Evolutionary conservation across 306 rosid species (phyloP).

Genomic region (Gillenia trifoliata): DNA sequence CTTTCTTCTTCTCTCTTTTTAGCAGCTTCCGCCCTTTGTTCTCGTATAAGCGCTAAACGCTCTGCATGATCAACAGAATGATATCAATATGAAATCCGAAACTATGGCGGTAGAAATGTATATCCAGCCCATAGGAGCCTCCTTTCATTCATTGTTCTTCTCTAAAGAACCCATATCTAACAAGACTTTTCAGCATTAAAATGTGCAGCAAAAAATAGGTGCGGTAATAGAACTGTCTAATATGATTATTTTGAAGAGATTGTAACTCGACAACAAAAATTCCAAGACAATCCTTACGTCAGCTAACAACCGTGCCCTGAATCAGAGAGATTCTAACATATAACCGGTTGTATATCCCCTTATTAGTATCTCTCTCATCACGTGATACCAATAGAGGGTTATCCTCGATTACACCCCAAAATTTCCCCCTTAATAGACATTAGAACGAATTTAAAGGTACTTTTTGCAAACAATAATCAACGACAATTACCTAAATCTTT

Average conservation of each 20-base stretch:
- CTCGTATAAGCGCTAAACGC: conserved; percentile 74
- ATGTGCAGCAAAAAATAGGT: neutral
- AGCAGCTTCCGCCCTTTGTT: conserved; percentile 92
- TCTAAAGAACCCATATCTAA: neutral
- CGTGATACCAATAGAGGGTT: neutral
- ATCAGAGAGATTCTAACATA: too few relatives aligned
- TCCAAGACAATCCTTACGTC: neutral
- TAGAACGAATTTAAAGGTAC: neutral
- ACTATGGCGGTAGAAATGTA: neutral
- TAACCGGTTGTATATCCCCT: too few relatives aligned
- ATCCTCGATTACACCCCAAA: too few relatives aligned
- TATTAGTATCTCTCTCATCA: neutral
- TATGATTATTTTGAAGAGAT: neutral
- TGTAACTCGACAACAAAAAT: neutral
- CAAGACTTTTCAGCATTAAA: neutral
- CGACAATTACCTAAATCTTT: conserved; percentile 72
- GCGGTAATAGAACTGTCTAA: neutral
- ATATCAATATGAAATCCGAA: neutral
- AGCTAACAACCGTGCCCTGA: neutral
- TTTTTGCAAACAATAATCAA: neutral
- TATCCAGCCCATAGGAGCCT: neutral
- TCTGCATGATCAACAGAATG: conserved; percentile 36
- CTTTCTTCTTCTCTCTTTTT: conserved; percentile 81
- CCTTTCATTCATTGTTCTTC: neutral
- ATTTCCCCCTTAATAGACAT: neutral